Evolutionary conservation across 2,329 filamentous ascomycete genomes (phyloP), one percentile per base, ranked within the genome.

Genomic region (Neurospora sp.): DNA sequence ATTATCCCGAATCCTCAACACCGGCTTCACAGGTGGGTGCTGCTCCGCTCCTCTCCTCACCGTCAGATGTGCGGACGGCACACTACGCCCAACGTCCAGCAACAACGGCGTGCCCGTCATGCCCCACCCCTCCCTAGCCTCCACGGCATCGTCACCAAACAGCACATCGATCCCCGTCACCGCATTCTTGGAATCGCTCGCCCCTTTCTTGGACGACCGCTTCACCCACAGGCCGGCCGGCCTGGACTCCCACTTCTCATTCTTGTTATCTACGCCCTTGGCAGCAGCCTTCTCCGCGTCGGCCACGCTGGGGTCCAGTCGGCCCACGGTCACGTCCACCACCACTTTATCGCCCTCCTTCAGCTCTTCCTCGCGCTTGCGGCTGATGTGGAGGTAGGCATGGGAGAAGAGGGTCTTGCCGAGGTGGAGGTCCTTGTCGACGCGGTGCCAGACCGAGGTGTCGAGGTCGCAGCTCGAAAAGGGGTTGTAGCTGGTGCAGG

Each of bases 341-440:
- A 97, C 88, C 23, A 97, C 90, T 78, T 87, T 90, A 77, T 97
- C 93, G 1, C 89, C 86, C 0, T 87, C 81, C 2, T 84, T 85
- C 66, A 97, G 86, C 72, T 97, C 92, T 78, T 95, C 91, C 82
- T 97, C 93, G 75, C 90, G 90, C 84, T 94, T 96, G 73, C 92
- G 87, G 80, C 91, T 88, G 72, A 97, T 87, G 78, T 94, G 91
- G 36, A 97, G 79, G 79, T 92, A 97, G 39, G 93, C 93, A 77
- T 87, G 91, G 38, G 88, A 87, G 62, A 92, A 84, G 88, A 92
- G 93, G 68, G 89, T 87, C 71, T 86, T 87, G 72, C 88, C 88
- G 19, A 97, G 86, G 78, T 93, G 96, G 0, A 97, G 85, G 77
- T 97, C 93, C 81, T 97, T 97, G 74, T 97, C 91, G 72, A 97